Percentiles rank a stretch among this genome's conserved stretches.
Evolutionary conservation across 192 early-diverging fungal genomes (phyloP).

Genomic region (Rhizoclosmatium globosum): DNA sequence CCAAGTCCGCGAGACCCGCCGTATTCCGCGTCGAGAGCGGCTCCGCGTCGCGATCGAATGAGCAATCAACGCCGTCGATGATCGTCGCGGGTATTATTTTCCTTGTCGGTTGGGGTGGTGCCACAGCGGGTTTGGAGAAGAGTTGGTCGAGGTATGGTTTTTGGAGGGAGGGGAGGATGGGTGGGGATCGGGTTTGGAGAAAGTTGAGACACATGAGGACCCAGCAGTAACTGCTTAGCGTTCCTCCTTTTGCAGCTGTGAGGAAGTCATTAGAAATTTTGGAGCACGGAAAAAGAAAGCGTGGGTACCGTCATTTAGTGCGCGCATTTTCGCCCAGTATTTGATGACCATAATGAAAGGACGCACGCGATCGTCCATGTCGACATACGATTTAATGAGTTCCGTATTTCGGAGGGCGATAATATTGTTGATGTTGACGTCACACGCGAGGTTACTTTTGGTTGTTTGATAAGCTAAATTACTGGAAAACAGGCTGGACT

Average conservation of each 20-base stretch:
- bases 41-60: constrained; percentile 79
- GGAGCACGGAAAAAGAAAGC: constrained; percentile 13
- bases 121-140: not conserved
- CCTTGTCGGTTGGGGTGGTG: not conserved
- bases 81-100: constrained; percentile 25
- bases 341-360: constrained; percentile 94
- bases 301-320: constrained; percentile 81
- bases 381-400: constrained; percentile 90
- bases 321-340: constrained; percentile 87
- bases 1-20: constrained; percentile 78
- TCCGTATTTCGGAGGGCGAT: constrained; percentile 88
- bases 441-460: constrained; percentile 77
- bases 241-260: constrained; percentile 85
- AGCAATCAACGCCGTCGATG: constrained; percentile 69
- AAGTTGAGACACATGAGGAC: constrained; percentile 93
- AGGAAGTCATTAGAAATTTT: not conserved
- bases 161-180: constrained; percentile 89
- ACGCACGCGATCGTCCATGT: constrained; percentile 85
- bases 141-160: constrained; percentile 51
- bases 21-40: constrained; percentile 69
- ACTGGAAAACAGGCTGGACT: constrained; percentile 35
- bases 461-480: not conserved
- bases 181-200: constrained; percentile 87
- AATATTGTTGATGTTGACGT: constrained; percentile 95
- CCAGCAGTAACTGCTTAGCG: constrained; percentile 95